Percentiles rank a stretch among this genome's conserved stretches.
Conservation (phyloP, 139 green algal species). For the Choricystis sp. region DNA sequence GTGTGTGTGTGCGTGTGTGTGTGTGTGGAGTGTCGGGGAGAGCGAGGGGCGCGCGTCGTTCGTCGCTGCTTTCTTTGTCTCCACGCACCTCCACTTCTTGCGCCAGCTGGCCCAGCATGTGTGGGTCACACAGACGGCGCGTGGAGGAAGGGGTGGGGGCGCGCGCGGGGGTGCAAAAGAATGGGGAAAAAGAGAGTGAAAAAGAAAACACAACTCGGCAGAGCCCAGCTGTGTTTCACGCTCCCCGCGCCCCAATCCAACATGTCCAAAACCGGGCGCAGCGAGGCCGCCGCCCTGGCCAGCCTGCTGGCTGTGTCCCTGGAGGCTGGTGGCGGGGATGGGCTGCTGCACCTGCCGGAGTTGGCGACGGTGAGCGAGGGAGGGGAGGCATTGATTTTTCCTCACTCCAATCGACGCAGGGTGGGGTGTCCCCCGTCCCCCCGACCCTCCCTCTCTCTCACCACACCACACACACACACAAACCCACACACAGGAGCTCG, state of each 20-base stretch:
- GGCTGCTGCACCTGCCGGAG: background rate
- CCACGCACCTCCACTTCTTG: background rate
- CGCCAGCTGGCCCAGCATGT: too few relatives aligned
- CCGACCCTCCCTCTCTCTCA: background rate
- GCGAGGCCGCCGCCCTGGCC: background rate
- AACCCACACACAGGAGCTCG: background rate
- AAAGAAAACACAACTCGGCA: background rate
- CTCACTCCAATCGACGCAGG: background rate
- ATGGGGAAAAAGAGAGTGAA: background rate
- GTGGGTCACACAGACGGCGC: background rate
- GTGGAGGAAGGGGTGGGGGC: background rate
- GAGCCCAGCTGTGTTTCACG: too few relatives aligned
- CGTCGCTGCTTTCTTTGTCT: background rate
- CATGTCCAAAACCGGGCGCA: too few relatives aligned
- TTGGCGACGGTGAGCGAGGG: background rate
- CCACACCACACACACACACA: background rate
- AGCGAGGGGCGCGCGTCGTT: background rate
- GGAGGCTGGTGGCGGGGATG: background rate
- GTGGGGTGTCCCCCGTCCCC: background rate
- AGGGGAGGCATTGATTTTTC: background rate
- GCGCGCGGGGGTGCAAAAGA: background rate
- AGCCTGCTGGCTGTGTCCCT: background rate
- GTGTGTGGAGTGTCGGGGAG: background rate
- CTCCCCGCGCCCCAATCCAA: too few relatives aligned
- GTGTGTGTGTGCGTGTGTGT: background rate